Evolutionary conservation across 2,329 filamentous ascomycete species (phyloP).

Genomic region (Aureobasidium namibiae): DNA sequence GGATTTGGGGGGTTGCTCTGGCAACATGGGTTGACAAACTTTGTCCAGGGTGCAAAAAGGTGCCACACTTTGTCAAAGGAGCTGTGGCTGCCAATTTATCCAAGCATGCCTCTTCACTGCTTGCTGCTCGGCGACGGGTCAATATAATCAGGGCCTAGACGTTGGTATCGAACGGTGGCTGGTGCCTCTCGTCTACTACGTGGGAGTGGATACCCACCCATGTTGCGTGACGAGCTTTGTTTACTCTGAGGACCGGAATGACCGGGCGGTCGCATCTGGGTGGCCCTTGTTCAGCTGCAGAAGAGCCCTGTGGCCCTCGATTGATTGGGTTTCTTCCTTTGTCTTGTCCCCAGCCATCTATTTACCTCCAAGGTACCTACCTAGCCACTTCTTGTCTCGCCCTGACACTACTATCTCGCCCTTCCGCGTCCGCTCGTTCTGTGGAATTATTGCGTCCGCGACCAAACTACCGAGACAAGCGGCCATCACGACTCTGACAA

Average conservation of each 20-base stretch:
- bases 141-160: constrained; percentile 5
- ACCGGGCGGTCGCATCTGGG: constrained; percentile 9
- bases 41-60: background rate
- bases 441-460: constrained; percentile 8
- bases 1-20: constrained; percentile 5
- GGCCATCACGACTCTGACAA: background rate
- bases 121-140: constrained; percentile 5
- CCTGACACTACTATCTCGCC: constrained; percentile 2
- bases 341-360: constrained; percentile 8
- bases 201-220: background rate
- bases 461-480: background rate
- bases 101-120: constrained; percentile 11
- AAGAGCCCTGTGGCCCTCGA: background rate
- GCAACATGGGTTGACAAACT: constrained; percentile 3
- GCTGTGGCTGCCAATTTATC: constrained; percentile 11
- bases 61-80: background rate
- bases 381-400: constrained; percentile 11
- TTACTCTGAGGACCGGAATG: constrained; percentile 11
- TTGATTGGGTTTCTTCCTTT: constrained; percentile 1
- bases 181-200: background rate
- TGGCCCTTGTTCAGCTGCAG: constrained; percentile 5
- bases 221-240: constrained; percentile 11
- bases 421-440: background rate
- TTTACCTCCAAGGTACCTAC: constrained; percentile 11
- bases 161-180: constrained; percentile 12